Conservation (phyloP, 2,329 filamentous ascomycete genomes). For the Fusarium continuum region DNA sequence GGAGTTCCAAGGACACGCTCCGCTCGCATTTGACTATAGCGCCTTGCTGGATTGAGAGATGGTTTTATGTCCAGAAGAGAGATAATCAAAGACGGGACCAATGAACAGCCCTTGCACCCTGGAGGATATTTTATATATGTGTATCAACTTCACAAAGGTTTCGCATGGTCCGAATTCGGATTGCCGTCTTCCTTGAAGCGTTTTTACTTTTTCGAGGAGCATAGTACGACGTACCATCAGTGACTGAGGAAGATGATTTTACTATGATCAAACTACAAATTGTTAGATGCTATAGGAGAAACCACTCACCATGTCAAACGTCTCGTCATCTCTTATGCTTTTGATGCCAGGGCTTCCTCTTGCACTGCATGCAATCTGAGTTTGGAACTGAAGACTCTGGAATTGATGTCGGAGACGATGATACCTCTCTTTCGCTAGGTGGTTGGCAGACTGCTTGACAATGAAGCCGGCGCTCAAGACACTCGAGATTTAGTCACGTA, state of each 20-base stretch:
- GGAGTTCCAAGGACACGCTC: too few species aligned
- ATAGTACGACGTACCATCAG: neutral
- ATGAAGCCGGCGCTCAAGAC: neutral
- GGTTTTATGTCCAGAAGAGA: too few species aligned
- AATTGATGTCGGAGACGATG: conserved; percentile 1
- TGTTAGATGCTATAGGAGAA: conserved; percentile 1
- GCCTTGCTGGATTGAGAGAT: too few species aligned
- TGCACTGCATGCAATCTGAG: neutral
- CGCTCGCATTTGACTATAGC: too few species aligned
- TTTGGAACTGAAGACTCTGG: conserved; percentile 1
- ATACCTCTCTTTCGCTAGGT: neutral
- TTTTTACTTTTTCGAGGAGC: conserved; percentile 23
- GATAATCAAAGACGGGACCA: too few species aligned
- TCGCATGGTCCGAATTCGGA: too few species aligned
- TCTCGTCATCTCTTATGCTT: conserved; percentile 16
- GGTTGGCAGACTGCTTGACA: neutral
- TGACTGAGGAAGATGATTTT: neutral
- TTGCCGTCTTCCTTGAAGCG: conserved; percentile 9
- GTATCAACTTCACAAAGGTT: too few species aligned
- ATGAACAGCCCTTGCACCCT: too few species aligned
- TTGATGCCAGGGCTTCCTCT: neutral
- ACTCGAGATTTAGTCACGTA: conserved; percentile 19
- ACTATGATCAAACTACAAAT: conserved; percentile 1
- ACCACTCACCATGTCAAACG: conserved; percentile 3
- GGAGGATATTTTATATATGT: too few species aligned